Percentiles rank a stretch among this genome's conserved stretches.
Evolutionary conservation across 75 land plant species (phyloP).

Genomic region (Ceratopteris richardii): DNA sequence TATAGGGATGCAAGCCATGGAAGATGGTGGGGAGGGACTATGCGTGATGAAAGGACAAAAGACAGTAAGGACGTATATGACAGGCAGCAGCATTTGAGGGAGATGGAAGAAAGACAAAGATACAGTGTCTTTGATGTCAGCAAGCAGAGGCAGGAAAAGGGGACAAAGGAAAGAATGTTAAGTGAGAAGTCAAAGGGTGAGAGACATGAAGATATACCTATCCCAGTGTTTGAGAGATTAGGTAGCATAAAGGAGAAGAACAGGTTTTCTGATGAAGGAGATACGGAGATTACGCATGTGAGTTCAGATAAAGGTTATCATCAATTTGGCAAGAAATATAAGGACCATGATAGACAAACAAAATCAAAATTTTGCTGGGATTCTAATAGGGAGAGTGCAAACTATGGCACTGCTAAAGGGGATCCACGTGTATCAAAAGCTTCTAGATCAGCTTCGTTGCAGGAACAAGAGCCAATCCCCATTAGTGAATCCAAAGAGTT

Average conservation of each 20-base stretch:
- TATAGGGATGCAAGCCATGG: neutral
- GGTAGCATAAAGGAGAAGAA: neutral
- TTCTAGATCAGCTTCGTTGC: neutral
- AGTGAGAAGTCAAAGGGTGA: neutral
- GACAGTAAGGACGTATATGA: neutral
- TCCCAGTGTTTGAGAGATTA: constrained; percentile 1
- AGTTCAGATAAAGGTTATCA: no score
- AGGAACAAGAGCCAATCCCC: neutral
- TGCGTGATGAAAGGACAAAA: neutral
- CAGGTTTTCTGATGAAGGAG: neutral
- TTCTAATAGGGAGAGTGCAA: neutral
- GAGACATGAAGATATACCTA: neutral
- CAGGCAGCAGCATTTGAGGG: neutral
- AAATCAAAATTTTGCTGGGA: neutral
- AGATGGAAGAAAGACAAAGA: constrained; percentile 3
- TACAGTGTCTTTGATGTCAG: neutral
- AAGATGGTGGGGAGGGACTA: neutral
- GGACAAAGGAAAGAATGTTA: neutral
- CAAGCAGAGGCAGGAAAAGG: neutral
- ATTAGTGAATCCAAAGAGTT: neutral
- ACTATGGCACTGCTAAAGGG: neutral
- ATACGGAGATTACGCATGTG: neutral
- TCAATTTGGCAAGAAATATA: neutral
- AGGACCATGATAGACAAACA: neutral
- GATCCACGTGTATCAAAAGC: neutral